A percentile compares a stretch with the other conserved stretches of the same genome.
These are phyloP conservation scores for Parvularia atlantis DNA, from an alignment of 78 protist genomes.

Conservation along the genomic window DNA sequence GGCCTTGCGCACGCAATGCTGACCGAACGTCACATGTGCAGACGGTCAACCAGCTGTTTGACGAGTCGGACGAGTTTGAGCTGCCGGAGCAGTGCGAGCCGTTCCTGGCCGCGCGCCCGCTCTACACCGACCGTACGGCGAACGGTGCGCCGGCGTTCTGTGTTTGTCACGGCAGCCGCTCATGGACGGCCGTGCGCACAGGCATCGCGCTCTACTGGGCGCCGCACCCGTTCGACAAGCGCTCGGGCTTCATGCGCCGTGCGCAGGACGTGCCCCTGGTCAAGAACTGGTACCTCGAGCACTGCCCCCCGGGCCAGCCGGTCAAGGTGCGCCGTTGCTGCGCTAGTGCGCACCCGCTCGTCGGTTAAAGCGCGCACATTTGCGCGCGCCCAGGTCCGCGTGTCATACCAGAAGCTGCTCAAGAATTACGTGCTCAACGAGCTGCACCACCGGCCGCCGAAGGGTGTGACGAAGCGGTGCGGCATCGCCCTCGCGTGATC, in stretches of 20 bases:
- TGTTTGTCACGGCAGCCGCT: too few species aligned
- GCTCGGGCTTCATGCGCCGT: conserved; percentile 85
- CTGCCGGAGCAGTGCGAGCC: conserved; percentile 49
- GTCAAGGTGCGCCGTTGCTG: conserved; percentile 62
- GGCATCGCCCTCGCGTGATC: too few species aligned
- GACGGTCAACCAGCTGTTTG: background rate
- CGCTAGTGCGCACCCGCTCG: too few species aligned
- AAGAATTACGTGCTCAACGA: conserved; percentile 89
- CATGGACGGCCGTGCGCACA: too few species aligned
- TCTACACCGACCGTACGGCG: conserved; percentile 81
- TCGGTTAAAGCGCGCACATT: too few species aligned
- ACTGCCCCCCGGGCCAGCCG: conserved; percentile 89
- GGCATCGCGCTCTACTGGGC: conserved; percentile 92
- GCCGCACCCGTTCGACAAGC: conserved; percentile 89
- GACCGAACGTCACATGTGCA: too few species aligned
- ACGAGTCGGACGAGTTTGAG: background rate
- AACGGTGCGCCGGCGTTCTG: too few species aligned
- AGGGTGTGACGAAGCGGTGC: background rate
- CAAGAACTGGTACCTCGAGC: conserved; percentile 88
- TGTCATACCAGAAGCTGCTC: conserved; percentile 95
- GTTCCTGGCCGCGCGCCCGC: conserved; percentile 49
- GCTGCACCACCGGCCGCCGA: conserved; percentile 7
- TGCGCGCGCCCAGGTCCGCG: conserved; percentile 53
- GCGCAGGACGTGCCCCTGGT: conserved; percentile 95
- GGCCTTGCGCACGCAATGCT: too few species aligned